These are phyloP conservation scores for Ceratocystis smalleyi DNA, from an alignment of 2,329 filamentous ascomycete species.

Conservation along the genomic window DNA sequence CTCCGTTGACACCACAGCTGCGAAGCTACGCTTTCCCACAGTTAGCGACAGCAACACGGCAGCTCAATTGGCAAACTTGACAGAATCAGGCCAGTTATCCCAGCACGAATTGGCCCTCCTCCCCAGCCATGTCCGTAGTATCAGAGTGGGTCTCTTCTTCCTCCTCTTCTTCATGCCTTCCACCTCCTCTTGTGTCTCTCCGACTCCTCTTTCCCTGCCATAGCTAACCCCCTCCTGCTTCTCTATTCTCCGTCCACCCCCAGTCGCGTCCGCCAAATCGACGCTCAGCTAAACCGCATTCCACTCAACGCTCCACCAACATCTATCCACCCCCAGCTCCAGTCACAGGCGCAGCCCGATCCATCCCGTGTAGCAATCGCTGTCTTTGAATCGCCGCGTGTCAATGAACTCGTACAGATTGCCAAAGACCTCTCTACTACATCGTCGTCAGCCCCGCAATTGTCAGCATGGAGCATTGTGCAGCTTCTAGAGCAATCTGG, in stretches of 20 bases:
- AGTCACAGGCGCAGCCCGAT: no score
- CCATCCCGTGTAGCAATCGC: constrained; percentile 24
- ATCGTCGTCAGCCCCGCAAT: constrained; percentile 45
- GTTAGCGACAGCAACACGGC: no score
- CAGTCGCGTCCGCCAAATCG: constrained; percentile 47
- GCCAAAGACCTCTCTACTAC: constrained; percentile 57
- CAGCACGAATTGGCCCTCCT: no score
- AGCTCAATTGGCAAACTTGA: no score
- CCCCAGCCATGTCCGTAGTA: constrained; percentile 30
- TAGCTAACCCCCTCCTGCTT: constrained; percentile 3
- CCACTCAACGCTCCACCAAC: constrained; percentile 25
- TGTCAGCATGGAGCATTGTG: constrained; percentile 45
- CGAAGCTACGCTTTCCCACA: no score
- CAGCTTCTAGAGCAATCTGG: constrained; percentile 46
- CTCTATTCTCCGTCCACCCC: constrained; percentile 16
- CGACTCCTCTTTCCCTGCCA: no score
- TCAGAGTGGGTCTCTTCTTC: constrained; percentile 30
- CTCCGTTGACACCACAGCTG: no score
- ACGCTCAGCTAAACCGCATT: constrained; percentile 50
- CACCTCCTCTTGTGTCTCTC: background rate
- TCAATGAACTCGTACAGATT: constrained; percentile 49
- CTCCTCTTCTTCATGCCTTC: background rate
- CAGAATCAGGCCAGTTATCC: no score
- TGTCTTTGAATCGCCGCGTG: constrained; percentile 35
- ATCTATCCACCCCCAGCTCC: constrained; percentile 19